Evolutionary conservation across 495 filamentous ascomycete genomes (phyloP), one percentile per base, ranked within the genome.

Genomic region (Echria macrotheca): DNA sequence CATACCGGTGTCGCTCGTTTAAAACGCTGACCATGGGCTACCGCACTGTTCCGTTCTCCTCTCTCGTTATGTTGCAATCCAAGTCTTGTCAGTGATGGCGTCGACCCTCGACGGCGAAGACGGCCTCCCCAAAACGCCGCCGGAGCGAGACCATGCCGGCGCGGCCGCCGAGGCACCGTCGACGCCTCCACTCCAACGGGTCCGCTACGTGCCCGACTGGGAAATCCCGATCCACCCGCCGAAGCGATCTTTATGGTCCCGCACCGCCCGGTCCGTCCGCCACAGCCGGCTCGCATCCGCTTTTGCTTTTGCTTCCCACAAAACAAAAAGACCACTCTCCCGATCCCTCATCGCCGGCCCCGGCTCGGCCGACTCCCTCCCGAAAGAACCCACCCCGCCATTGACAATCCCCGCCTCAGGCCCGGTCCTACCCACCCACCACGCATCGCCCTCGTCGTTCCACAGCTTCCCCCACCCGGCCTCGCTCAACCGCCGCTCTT

Each of bases 401-500:
- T n/a, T n/a, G n/a, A n/a, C n/a, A n/a, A n/a, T n/a, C n/a, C n/a
- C n/a, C n/a, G n/a, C n/a, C n/a, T n/a, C n/a, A n/a, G n/a, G n/a
- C n/a, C n/a, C n/a, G n/a, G n/a, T n/a, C 41, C 6, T 22, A 9
- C 15, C 25, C 25, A 6, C 12, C 41, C 18, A n/a, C 41, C n/a
- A 11, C 25, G 25, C 15, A 44, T n/a, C 22, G n/a, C 22, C 41
- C 41, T 11, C 41, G 23, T 9, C 15, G 23, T 28, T n/a, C n/a
- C n/a, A n/a, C n/a, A n/a, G n/a, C n/a, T n/a, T n/a, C n/a, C n/a
- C n/a, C n/a, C n/a, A n/a, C n/a, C n/a, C n/a, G n/a, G n/a, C 31
- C 44, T 68, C 72, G 11, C 67, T 69, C 1, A 59, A 71, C 25
- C 63, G 58, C 32, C 61, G 53, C n/a, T 75, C 71, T 52, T 49